phyloP scores from a whole-genome alignment of 768 basidiomycete species.

The Pleurotus tuoliensis region DNA sequence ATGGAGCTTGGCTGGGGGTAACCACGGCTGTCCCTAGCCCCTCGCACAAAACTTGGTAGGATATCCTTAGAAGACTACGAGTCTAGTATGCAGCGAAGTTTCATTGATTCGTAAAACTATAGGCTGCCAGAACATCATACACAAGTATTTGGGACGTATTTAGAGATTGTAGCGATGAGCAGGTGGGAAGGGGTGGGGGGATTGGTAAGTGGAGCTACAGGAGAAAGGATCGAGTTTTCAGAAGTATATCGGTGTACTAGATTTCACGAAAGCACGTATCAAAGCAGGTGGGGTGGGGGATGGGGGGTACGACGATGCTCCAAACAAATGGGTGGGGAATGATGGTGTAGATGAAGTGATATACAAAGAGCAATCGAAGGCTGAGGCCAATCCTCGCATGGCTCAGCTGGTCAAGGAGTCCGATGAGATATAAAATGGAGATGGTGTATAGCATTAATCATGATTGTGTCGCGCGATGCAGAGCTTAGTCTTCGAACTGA shows the following conservation, averaged over 20 bases:
- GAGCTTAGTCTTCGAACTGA: conserved; percentile 28
- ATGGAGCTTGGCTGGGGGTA: too few species aligned
- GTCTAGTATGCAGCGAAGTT: background rate
- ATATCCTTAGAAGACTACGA: too few species aligned
- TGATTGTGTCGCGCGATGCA: background rate
- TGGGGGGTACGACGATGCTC: conserved; percentile 15
- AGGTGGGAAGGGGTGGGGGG: conserved; percentile 1
- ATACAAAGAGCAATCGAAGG: conserved; percentile 16
- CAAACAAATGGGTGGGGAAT: conserved; percentile 14
- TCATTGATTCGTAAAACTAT: background rate
- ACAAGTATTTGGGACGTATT: background rate
- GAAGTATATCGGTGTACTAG: background rate
- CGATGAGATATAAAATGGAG: background rate
- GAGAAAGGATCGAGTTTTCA: background rate
- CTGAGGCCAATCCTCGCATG: conserved; percentile 5
- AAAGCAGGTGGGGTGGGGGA: background rate
- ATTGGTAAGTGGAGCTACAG: background rate
- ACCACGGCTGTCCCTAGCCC: background rate
- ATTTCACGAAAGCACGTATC: conserved; percentile 1
- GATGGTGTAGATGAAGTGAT: conserved; percentile 10
- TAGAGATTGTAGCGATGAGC: conserved; percentile 6
- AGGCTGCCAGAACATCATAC: too few species aligned
- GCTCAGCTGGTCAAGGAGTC: background rate
- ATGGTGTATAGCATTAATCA: background rate
- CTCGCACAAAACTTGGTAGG: too few species aligned